Conservation (phyloP, 192 early-diverging fungal species). For the Anaeromyces robustus region DNA sequence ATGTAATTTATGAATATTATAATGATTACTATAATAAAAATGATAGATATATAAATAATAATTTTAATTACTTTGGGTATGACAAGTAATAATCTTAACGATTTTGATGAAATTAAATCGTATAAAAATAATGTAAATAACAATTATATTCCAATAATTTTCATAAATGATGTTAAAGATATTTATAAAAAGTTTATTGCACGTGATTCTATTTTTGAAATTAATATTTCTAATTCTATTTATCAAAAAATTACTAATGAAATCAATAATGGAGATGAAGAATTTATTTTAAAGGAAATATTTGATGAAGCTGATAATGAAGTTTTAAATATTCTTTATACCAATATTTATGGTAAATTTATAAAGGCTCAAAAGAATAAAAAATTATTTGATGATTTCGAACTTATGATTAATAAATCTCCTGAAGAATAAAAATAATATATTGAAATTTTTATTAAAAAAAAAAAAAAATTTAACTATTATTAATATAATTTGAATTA, state of each 20-base stretch:
- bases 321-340: background rate
- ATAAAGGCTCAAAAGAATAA: background rate
- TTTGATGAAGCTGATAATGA: background rate
- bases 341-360: background rate
- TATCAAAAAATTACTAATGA: background rate
- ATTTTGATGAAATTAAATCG: background rate
- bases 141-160: background rate
- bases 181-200: background rate
- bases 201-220: background rate
- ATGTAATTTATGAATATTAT: background rate
- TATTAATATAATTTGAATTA: too few relatives aligned
- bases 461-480: too few relatives aligned
- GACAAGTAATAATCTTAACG: background rate
- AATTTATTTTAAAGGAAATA: background rate
- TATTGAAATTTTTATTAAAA: too few relatives aligned
- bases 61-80: background rate
- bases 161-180: background rate
- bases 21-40: background rate
- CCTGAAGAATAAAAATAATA: background rate
- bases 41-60: background rate
- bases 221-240: background rate
- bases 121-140: background rate
- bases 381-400: background rate
- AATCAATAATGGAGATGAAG: background rate
- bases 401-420: background rate